A percentile compares a stretch with the other conserved stretches of the same genome.
Conservation (phyloP, 495 filamentous ascomycete species). For the Annulohypoxylon stygium region DNA sequence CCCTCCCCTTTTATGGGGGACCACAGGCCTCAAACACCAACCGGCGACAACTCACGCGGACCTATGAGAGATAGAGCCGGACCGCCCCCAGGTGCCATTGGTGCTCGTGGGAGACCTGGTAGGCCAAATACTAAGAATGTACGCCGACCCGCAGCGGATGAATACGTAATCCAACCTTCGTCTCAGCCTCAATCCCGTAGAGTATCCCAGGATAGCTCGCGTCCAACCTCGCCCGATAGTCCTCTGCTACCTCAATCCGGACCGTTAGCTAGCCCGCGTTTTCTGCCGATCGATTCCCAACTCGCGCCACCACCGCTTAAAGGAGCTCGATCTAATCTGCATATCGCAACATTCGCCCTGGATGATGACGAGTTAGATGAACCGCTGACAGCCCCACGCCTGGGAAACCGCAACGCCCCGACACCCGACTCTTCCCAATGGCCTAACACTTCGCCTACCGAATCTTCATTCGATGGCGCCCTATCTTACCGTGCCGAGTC, state of each 20-base stretch:
- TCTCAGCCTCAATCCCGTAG: constrained; percentile 18
- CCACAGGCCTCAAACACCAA: constrained; percentile 37
- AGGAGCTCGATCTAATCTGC: constrained; percentile 11
- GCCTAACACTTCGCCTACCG: constrained; percentile 44
- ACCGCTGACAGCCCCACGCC: constrained; percentile 20
- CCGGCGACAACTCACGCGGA: constrained; percentile 26
- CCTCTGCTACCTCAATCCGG: constrained; percentile 48
- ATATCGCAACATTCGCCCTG: constrained; percentile 18
- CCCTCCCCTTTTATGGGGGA: constrained; percentile 33
- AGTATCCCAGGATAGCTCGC: constrained; percentile 40
- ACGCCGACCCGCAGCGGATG: constrained; percentile 33
- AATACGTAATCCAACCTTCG: constrained; percentile 32
- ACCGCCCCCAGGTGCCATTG: constrained; percentile 35
- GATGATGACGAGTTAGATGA: constrained; percentile 45
- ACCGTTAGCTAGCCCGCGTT: constrained; percentile 46
- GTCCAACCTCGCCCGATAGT: constrained; percentile 48
- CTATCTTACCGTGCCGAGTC: constrained; percentile 28
- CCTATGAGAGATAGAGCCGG: constrained; percentile 26
- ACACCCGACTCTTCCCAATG: constrained; percentile 46
- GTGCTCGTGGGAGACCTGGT: constrained; percentile 23
- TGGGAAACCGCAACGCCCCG: constrained; percentile 41
- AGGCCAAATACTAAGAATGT: constrained; percentile 33
- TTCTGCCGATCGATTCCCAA: constrained; percentile 37
- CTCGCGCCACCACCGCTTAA: constrained; percentile 37
- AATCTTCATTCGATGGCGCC: constrained; percentile 33